These are phyloP conservation scores for Francoa sonchifolia DNA, from an alignment of 441 rosid species.

Conservation along the genomic window DNA sequence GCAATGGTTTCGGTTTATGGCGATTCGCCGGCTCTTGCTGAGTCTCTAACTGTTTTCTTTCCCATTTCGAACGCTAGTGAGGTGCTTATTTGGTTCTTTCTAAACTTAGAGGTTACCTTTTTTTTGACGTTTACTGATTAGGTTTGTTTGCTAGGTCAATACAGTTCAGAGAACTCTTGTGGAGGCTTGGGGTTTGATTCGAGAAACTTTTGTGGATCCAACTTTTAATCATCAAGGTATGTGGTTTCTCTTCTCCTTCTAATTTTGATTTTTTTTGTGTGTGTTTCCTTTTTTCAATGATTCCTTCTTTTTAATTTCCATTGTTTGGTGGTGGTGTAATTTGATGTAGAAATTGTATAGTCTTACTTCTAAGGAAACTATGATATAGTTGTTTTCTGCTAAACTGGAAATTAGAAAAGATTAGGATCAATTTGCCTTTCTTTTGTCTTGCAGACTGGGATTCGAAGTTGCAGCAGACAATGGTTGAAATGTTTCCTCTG, in stretches of 20 bases:
- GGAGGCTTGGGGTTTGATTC: conserved; percentile 88
- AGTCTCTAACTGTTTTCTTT: conserved; percentile 50
- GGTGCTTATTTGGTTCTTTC: conserved; percentile 21
- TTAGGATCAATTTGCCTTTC: background rate
- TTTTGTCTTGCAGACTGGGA: conserved; percentile 62
- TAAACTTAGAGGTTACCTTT: background rate
- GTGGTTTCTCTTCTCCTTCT: too few species aligned
- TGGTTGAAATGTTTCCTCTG: conserved; percentile 85
- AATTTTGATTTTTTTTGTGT: background rate
- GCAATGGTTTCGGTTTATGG: conserved; percentile 33
- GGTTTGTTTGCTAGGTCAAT: conserved; percentile 39
- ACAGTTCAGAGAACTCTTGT: conserved; percentile 85
- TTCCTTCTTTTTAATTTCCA: background rate
- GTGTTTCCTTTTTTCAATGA: background rate
- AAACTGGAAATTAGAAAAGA: background rate
- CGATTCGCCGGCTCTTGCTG: conserved; percentile 58
- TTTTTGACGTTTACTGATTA: background rate
- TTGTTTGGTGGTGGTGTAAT: too few species aligned
- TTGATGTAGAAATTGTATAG: too few species aligned
- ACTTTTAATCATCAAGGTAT: conserved; percentile 87
- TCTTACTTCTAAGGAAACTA: background rate
- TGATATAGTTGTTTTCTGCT: background rate
- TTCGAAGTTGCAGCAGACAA: conserved; percentile 69
- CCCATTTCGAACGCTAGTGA: conserved; percentile 68
- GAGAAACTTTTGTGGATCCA: conserved; percentile 80